Base-by-base conservation (phyloP, 768 basidiomycete species). In the Podaxis sp. region DNA sequence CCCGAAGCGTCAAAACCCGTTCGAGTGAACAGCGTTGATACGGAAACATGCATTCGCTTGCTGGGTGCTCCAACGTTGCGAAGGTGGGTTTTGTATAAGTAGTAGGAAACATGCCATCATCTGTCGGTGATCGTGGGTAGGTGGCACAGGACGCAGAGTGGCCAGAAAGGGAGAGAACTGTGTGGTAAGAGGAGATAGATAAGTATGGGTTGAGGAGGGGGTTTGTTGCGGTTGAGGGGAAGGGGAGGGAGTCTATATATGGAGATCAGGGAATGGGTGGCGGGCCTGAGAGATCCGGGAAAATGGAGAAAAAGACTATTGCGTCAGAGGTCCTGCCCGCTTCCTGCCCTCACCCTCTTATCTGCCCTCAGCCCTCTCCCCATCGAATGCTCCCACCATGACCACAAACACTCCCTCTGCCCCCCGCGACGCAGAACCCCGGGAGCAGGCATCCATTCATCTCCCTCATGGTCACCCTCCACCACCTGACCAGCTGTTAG, bases 221-320 rank as follows among this genome's bases (percentile, higher is more conserved):
- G 39, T 9, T 42, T 11, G 53, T 33, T 55, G 53, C 9, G 54
- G 54, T 39, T 4, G 39, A 24, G 38, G 39, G 51, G 13, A n/a
- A 33, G 33, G 8, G 8, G 33, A 9, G 9, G 30, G 33, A 9
- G 33, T 9, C 59, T 28, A 52, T 51, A 52, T 46, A 55, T 62
- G 61, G 61, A 36, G 3, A 44, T 44, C 52, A 55, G 40, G 61
- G 53, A 49, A 53, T 42, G 60, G 26, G 60, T 44, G 60, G 61
- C 44, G 61, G 53, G 46, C 44, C 52, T 54, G 61, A 38, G 52
- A 55, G 53, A 54, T 53, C 60, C 42, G 53, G 51, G 0, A 15
- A 24, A 39, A 17, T 46, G 26, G 54, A 30, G 48, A 49, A 13
- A 48, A n/a, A 1, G 48, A 54, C 9, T 30, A 62, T 63, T 56